phyloP scores from a whole-genome alignment of 1,284 basidiomycete species.

The Hemileia vastatrix region DNA sequence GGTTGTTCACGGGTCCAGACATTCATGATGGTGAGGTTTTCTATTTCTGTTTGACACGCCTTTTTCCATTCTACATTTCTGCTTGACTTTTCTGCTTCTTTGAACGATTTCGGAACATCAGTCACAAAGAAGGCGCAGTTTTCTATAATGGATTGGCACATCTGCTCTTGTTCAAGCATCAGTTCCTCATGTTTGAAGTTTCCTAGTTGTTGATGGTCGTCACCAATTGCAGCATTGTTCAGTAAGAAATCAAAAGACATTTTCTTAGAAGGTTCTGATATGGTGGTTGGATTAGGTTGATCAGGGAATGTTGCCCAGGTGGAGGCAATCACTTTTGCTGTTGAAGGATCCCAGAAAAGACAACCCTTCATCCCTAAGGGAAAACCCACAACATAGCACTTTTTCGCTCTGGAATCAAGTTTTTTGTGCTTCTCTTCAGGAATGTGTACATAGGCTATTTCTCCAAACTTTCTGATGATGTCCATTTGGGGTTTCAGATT shows the following conservation, averaged over 20 bases:
- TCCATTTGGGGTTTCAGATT: background rate
- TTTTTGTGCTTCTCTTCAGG: background rate
- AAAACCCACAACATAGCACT: background rate
- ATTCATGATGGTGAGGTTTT: background rate
- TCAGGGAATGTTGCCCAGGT: no score
- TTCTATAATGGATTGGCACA: no score
- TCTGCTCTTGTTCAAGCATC: no score
- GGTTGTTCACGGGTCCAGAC: background rate
- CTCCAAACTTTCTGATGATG: background rate
- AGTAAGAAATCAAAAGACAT: no score
- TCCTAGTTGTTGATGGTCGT: no score
- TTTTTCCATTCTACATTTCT: background rate
- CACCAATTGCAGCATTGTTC: no score
- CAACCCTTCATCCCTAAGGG: background rate
- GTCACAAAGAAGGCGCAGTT: no score
- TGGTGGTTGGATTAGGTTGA: no score
- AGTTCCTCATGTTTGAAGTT: no score
- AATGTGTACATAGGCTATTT: background rate
- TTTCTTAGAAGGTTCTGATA: no score
- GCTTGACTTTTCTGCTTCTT: background rate
- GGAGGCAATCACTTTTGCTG: no score
- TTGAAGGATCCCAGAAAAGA: background rate
- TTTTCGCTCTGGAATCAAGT: background rate
- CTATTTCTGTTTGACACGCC: background rate
- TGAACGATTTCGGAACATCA: constrained; percentile 1